phyloP scores from a whole-genome alignment of 2,329 filamentous ascomycete species.

The Xylariomycetidae sp. region DNA sequence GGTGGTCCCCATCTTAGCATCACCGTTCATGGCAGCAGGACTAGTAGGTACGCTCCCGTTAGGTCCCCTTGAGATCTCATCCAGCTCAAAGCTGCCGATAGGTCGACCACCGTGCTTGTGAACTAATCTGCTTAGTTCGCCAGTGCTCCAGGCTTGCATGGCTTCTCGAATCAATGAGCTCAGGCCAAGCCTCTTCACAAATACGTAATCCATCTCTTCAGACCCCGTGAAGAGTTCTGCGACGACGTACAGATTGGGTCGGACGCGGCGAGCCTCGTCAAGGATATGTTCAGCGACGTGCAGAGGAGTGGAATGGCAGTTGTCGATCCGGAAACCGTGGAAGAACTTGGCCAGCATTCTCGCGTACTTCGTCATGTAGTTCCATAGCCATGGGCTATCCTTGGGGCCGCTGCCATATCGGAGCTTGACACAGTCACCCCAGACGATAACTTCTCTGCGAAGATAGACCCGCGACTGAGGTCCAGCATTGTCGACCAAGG shows the following conservation, averaged over 20 bases:
- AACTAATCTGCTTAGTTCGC: slow-evolving; percentile 84
- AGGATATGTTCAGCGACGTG: slow-evolving; percentile 93
- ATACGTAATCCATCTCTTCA: slow-evolving; percentile 92
- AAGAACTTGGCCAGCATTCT: slow-evolving; percentile 92
- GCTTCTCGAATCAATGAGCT: slow-evolving; percentile 91
- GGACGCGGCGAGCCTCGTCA: slow-evolving; percentile 82
- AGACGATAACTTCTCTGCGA: slow-evolving; percentile 92
- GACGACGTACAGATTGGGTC: slow-evolving; percentile 84
- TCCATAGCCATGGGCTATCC: slow-evolving; percentile 91
- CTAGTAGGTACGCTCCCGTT: slow-evolving; percentile 28
- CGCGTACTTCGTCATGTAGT: slow-evolving; percentile 92
- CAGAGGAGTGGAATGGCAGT: slow-evolving; percentile 92
- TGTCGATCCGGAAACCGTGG: slow-evolving; percentile 92
- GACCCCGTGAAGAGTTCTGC: slow-evolving; percentile 95
- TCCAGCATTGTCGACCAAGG: slow-evolving; percentile 88
- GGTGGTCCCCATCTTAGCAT: too few relatives aligned
- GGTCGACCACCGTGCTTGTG: slow-evolving; percentile 90
- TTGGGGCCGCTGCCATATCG: slow-evolving; percentile 75
- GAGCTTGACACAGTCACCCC: slow-evolving; percentile 97
- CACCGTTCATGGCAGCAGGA: slow-evolving; percentile 23
- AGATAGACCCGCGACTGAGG: slow-evolving; percentile 87
- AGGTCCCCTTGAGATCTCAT: slow-evolving; percentile 63
- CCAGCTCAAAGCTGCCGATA: slow-evolving; percentile 95
- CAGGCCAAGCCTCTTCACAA: slow-evolving; percentile 86
- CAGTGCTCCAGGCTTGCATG: slow-evolving; percentile 97